These are phyloP conservation scores for Wickerhamiella alocasiicola DNA, from an alignment of 805 yeast species.

Conservation along the genomic window DNA sequence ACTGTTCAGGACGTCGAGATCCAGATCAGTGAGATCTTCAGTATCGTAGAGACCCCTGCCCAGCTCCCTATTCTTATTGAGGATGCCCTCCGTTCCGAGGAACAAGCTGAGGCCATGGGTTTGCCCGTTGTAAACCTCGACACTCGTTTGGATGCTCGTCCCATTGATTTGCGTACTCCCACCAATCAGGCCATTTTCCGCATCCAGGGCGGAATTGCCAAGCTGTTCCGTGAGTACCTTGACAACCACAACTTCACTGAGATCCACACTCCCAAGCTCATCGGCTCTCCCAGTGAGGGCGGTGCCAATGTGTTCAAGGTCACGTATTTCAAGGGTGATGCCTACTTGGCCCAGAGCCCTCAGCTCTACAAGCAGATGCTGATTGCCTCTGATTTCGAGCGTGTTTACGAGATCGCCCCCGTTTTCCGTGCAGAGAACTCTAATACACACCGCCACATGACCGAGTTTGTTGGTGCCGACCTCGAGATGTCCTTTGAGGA, in stretches of 20 bases:
- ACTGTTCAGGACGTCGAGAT: slow-evolving; percentile 87
- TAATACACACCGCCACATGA: slow-evolving; percentile 98
- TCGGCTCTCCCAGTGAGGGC: slow-evolving; percentile 95
- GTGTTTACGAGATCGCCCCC: slow-evolving; percentile 92
- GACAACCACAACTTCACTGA: slow-evolving; percentile 60
- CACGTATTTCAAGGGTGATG: slow-evolving; percentile 81
- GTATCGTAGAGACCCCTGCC: slow-evolving; percentile 79
- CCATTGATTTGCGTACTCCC: slow-evolving; percentile 89
- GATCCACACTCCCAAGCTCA: slow-evolving; percentile 89
- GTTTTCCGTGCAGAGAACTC: slow-evolving; percentile 99
- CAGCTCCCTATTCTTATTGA: slow-evolving; percentile 89
- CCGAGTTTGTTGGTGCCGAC: slow-evolving; percentile 96
- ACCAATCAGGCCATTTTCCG: slow-evolving; percentile 96
- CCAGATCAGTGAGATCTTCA: slow-evolving; percentile 55
- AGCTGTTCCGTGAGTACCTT: slow-evolving; percentile 81
- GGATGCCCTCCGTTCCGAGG: slow-evolving; percentile 93
- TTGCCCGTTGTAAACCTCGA: slow-evolving; percentile 92
- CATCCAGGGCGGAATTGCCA: slow-evolving; percentile 81
- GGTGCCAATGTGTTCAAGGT: slow-evolving; percentile 95
- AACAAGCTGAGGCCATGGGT: slow-evolving; percentile 64
- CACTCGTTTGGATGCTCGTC: slow-evolving; percentile 89
- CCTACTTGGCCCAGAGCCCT: slow-evolving; percentile 95
- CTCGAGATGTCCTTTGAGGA: slow-evolving; percentile 97
- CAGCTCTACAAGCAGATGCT: slow-evolving; percentile 96
- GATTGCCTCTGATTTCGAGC: slow-evolving; percentile 95